Evolutionary conservation across 345 rosid species (phyloP).

Genomic region (Laguncularia racemosa): DNA sequence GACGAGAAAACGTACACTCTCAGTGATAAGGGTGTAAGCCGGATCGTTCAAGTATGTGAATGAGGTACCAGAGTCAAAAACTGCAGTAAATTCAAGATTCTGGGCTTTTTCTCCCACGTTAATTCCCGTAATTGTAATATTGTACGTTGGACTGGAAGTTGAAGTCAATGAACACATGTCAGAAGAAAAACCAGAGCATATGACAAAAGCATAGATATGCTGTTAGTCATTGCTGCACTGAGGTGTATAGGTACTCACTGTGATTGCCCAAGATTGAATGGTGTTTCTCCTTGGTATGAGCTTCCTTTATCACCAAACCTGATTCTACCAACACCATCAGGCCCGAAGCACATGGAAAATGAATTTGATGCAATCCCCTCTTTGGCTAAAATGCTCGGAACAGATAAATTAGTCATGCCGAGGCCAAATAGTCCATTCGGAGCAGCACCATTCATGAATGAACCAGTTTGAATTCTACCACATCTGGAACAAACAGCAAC

Average conservation of each 20-base stretch:
- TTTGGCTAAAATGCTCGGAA: constrained; percentile 81
- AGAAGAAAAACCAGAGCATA: neutral
- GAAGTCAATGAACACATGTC: neutral
- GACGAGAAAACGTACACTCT: constrained; percentile 32
- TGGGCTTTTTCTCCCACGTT: constrained; percentile 45
- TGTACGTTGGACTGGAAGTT: constrained; percentile 68
- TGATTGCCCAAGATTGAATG: constrained; percentile 53
- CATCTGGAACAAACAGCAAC: constrained; percentile 47
- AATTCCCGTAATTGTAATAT: constrained; percentile 56
- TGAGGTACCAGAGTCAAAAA: constrained; percentile 93
- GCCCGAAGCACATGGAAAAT: constrained; percentile 90
- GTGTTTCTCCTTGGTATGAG: constrained; percentile 70
- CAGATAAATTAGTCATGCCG: constrained; percentile 70
- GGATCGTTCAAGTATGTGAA: constrained; percentile 82
- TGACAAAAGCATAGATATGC: too few relatives aligned
- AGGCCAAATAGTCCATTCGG: constrained; percentile 97
- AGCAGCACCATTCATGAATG: constrained; percentile 79
- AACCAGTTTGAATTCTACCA: constrained; percentile 81
- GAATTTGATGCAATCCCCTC: constrained; percentile 63
- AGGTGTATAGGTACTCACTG: constrained; percentile 37
- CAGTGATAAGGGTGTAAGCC: constrained; percentile 53
- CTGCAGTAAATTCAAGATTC: constrained; percentile 56
- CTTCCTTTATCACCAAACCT: constrained; percentile 89
- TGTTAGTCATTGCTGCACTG: constrained; percentile 8
- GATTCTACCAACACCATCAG: constrained; percentile 73